Percentiles rank a stretch among this genome's conserved stretches.
Conservation (phyloP, 257 asterid genomes). For the Solanum chiquidenum region DNA sequence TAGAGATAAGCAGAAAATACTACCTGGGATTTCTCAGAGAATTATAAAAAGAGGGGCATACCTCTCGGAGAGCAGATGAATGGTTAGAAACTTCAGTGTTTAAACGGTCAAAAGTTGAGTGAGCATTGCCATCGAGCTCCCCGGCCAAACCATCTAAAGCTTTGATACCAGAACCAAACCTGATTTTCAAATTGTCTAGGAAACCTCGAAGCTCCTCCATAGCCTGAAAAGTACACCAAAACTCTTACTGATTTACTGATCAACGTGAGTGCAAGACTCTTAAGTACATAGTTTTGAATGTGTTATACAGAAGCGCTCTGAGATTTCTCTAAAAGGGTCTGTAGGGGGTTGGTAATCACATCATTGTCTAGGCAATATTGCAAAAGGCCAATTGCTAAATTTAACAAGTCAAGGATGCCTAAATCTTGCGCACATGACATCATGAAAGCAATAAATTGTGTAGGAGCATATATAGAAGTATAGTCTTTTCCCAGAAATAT, state of each 20-base stretch:
- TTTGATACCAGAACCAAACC: conserved; percentile 78
- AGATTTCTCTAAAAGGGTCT: background rate
- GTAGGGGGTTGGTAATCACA: background rate
- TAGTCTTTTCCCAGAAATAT: background rate
- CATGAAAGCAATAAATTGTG: background rate
- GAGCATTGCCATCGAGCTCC: conserved; percentile 67
- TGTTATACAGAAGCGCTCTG: background rate
- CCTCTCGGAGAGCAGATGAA: conserved; percentile 78
- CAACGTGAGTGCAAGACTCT: background rate
- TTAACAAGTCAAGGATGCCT: background rate
- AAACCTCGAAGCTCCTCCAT: conserved; percentile 72
- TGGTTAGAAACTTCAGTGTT: conserved; percentile 80
- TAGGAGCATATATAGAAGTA: background rate
- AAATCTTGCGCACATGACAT: background rate
- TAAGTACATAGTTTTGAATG: background rate
- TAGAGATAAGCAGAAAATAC: background rate
- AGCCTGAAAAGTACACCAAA: conserved; percentile 39
- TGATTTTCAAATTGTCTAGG: conserved; percentile 57
- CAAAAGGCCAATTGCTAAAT: background rate
- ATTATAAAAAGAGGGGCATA: conserved; percentile 15
- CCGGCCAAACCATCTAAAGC: conserved; percentile 66
- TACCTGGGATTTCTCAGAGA: background rate
- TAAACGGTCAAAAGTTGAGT: conserved; percentile 59
- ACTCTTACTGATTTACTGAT: background rate
- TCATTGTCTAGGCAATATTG: background rate